phyloP scores from a whole-genome alignment of 345 rosid genomes.

The Arabidopsis suecica region DNA sequence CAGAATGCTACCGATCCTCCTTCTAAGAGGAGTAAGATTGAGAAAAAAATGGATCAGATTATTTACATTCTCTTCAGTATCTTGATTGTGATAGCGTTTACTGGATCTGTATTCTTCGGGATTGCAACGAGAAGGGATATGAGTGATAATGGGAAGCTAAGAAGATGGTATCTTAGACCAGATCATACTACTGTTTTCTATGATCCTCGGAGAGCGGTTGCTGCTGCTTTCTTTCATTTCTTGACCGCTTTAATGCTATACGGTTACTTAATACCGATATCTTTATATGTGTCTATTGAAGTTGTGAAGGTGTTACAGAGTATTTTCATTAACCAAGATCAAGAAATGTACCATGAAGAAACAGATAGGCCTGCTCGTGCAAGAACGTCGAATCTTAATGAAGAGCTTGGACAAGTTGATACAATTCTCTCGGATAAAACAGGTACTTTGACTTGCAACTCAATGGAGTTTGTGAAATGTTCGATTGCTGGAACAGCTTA shows the following conservation, averaged over 20 bases:
- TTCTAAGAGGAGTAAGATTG: conserved; percentile 90
- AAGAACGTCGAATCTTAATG: conserved; percentile 89
- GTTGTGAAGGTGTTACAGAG: conserved; percentile 89
- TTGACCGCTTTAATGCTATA: conserved; percentile 91
- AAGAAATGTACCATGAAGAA: conserved; percentile 70
- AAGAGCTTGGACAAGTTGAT: conserved; percentile 92
- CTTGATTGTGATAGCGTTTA: conserved; percentile 66
- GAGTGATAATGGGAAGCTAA: conserved; percentile 46
- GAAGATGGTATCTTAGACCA: conserved; percentile 89
- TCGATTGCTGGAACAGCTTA: conserved; percentile 75
- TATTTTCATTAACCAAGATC: conserved; percentile 85
- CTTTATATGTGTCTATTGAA: conserved; percentile 83
- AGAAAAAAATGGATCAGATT: conserved; percentile 90
- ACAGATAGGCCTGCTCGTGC: conserved; percentile 77
- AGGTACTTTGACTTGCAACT: conserved; percentile 93
- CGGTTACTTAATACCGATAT: conserved; percentile 93
- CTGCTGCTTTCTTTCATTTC: conserved; percentile 81
- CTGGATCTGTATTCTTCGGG: conserved; percentile 75
- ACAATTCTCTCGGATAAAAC: conserved; percentile 91
- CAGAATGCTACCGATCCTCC: conserved; percentile 87
- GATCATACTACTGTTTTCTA: conserved; percentile 61
- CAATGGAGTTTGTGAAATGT: conserved; percentile 95
- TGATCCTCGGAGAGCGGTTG: conserved; percentile 59
- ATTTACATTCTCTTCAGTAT: conserved; percentile 75
- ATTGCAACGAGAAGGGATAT: conserved; percentile 64